Conservation (phyloP, 192 early-diverging fungal genomes). For the Lobosporangium transversale region DNA sequence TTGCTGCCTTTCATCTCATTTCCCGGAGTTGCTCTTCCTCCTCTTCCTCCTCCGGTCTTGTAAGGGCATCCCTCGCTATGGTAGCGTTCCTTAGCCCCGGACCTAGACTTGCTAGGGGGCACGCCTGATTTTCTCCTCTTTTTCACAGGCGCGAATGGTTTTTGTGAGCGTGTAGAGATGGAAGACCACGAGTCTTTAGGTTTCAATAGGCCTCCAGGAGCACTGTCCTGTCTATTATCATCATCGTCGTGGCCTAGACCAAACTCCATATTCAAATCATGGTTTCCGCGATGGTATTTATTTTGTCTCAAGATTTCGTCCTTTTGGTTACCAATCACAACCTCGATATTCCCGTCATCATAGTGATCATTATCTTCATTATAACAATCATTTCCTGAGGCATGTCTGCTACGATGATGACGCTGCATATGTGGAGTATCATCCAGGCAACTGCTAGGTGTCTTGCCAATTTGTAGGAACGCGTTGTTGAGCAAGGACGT, state of each 20-base stretch:
- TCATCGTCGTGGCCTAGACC: no score
- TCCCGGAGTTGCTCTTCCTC: background rate
- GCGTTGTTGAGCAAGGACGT: constrained; percentile 43
- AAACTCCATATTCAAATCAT: constrained; percentile 22
- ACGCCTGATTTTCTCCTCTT: constrained; percentile 33
- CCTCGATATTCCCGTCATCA: constrained; percentile 35
- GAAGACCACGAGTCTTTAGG: constrained; percentile 21
- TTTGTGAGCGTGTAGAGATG: constrained; percentile 22
- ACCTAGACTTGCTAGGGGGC: background rate
- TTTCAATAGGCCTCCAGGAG: background rate
- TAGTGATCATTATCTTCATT: constrained; percentile 7
- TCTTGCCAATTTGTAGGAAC: constrained; percentile 42
- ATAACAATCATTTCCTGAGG: background rate
- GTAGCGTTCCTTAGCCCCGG: constrained; percentile 9
- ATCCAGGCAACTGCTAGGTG: constrained; percentile 33
- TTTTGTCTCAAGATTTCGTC: constrained; percentile 32
- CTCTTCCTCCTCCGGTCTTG: background rate
- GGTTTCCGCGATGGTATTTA: background rate
- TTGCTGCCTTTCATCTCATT: background rate
- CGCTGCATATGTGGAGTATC: constrained; percentile 6
- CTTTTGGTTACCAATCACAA: constrained; percentile 38
- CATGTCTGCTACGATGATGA: background rate
- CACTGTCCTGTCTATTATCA: background rate
- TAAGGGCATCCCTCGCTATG: constrained; percentile 10
- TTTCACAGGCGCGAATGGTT: constrained; percentile 40